These are phyloP conservation scores for Flagelloscypha sp. DNA, from an alignment of 768 basidiomycete species.

Conservation along the genomic window DNA sequence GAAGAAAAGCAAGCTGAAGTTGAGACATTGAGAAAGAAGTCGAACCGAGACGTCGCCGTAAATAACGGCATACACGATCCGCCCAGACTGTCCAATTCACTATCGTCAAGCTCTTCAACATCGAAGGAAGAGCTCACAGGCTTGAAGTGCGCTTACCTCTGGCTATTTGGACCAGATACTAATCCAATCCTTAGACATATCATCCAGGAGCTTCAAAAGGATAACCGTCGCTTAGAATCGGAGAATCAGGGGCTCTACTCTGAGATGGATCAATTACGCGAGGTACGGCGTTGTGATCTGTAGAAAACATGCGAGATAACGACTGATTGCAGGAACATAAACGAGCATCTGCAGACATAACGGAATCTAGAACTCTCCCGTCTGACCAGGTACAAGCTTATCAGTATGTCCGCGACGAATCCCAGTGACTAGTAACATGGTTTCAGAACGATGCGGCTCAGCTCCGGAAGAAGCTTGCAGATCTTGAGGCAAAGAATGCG, in stretches of 20 bases:
- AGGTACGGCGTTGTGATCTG: slow-evolving; percentile 41
- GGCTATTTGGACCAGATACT: too few species aligned
- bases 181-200: too few species aligned
- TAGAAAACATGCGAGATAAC: too few species aligned
- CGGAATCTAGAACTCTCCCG: too few species aligned
- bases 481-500: slow-evolving; percentile 69
- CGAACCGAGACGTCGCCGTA: slow-evolving; percentile 49
- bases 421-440: too few species aligned
- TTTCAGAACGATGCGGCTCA: slow-evolving; percentile 59
- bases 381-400: background rate
- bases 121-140: slow-evolving; percentile 73
- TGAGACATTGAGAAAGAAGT: slow-evolving; percentile 48
- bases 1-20: slow-evolving; percentile 40
- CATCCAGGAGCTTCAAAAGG: slow-evolving; percentile 81
- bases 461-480: slow-evolving; percentile 57
- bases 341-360: too few species aligned
- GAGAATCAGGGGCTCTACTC: slow-evolving; percentile 66
- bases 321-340: too few species aligned
- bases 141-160: slow-evolving; percentile 77
- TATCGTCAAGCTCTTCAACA: too few species aligned
- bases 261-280: slow-evolving; percentile 65
- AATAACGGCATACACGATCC: slow-evolving; percentile 30
- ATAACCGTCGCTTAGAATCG: slow-evolving; percentile 67
- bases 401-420: too few species aligned
- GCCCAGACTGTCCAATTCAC: slow-evolving; percentile 24